A percentile compares a stretch with the other conserved stretches of the same genome.
These are phyloP conservation scores for Phaeomoniella chlamydospora DNA, from an alignment of 2,329 filamentous ascomycete species.

Conservation along the genomic window DNA sequence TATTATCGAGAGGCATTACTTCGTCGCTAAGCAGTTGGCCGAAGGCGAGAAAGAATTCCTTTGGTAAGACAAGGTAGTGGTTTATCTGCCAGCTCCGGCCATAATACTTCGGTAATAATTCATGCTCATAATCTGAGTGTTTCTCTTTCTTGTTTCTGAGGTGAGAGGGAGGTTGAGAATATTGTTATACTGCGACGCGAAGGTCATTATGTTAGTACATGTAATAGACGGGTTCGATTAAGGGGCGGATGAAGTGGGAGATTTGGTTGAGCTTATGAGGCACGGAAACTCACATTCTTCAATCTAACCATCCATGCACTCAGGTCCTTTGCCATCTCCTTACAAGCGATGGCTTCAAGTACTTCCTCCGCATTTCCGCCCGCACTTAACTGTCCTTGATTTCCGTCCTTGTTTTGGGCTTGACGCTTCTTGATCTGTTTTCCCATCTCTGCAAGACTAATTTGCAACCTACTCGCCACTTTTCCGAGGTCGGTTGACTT, in stretches of 20 bases:
- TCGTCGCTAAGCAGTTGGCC: too few relatives aligned
- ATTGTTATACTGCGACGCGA: not conserved
- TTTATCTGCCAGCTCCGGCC: not conserved
- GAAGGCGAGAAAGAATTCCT: too few relatives aligned
- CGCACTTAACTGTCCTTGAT: not conserved
- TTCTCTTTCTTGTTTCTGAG: not conserved
- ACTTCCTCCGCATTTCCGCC: not conserved
- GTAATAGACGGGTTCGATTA: too few relatives aligned
- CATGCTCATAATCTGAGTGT: not conserved
- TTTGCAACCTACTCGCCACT: not conserved
- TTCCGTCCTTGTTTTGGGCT: not conserved
- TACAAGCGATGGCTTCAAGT: not conserved
- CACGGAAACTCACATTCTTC: not conserved
- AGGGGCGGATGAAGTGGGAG: too few relatives aligned
- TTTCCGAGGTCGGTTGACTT: not conserved
- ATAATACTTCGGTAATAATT: slow-evolving; percentile 1
- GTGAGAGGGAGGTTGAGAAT: not conserved
- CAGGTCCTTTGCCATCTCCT: not conserved
- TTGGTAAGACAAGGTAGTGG: too few relatives aligned
- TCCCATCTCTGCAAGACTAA: not conserved
- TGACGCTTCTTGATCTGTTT: not conserved
- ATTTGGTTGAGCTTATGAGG: too few relatives aligned
- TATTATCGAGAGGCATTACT: too few relatives aligned
- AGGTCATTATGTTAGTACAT: too few relatives aligned
- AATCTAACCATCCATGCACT: not conserved